A percentile compares a stretch with the other conserved stretches of the same genome.
Conservation (phyloP, 1,139 yeast species). For the Komagataea norvegica region DNA sequence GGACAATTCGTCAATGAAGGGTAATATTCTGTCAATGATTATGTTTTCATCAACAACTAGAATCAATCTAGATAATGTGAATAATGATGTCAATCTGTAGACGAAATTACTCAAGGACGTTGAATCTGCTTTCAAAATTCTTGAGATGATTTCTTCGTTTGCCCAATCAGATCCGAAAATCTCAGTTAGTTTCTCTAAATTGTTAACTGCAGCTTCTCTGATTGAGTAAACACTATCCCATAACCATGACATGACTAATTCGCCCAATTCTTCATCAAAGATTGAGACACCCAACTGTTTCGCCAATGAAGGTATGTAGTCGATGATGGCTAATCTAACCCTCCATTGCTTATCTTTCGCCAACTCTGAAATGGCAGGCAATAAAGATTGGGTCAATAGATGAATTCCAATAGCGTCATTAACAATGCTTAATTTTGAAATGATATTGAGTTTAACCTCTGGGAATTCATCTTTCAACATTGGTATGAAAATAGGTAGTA, state of each 20-base stretch:
- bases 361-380: conserved; percentile 94
- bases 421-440: conserved; percentile 84
- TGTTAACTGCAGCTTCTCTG: conserved; percentile 91
- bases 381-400: conserved; percentile 73
- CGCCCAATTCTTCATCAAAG: conserved; percentile 87
- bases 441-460: conserved; percentile 91
- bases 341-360: conserved; percentile 98
- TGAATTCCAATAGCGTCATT: conserved; percentile 94
- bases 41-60: conserved; percentile 59
- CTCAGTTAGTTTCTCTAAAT: conserved; percentile 71
- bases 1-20: conserved; percentile 68
- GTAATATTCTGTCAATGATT: conserved; percentile 63
- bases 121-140: conserved; percentile 53
- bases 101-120: conserved; percentile 51
- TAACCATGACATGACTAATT: conserved; percentile 91
- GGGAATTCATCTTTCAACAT: conserved; percentile 98
- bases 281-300: conserved; percentile 91
- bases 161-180: conserved; percentile 97
- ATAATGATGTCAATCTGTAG: conserved; percentile 85
- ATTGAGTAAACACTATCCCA: conserved; percentile 98
- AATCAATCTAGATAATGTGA: conserved; percentile 76
- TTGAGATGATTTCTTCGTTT: conserved; percentile 71
- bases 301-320: conserved; percentile 94
- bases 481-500: conserved; percentile 82
- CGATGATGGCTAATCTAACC: conserved; percentile 93